Base-by-base conservation (phyloP, 2,329 filamentous ascomycete species). In the Emergomyces pasteurianus region DNA sequence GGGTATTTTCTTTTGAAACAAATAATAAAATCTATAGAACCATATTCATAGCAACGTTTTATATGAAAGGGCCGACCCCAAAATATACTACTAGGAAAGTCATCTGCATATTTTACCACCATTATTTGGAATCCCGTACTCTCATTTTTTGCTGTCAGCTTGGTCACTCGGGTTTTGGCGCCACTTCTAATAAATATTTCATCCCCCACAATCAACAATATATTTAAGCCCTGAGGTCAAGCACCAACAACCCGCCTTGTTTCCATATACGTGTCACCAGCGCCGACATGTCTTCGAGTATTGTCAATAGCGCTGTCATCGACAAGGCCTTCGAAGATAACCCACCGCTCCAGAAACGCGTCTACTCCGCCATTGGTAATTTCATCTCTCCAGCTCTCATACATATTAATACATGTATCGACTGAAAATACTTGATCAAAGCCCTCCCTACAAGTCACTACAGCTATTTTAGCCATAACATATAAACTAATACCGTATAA, bases 361-460 rank as follows among this genome's bases (percentile, higher is more conserved):
- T 77, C 61, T 75, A 75, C 65, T 73, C 75, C 67, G 75, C 75
- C 64, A 75, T 77, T 67, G 69, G 75, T 77, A 66, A 64, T 69
- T 65, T 61, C 60, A 54, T 7, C 43, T 55, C 58, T 49, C 57
- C 59, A 49, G 58, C 59, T 31, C 31, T 59, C 60, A 60, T 38
- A 56, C 23, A 62, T 26, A 58, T 26, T 14, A 14, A 14, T 42
- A 42, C 31, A 43, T 14, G 23, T 36, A 47, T 5, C 34, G 7
- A 40, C 7, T 10, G 49, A 21, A 18, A 28, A 7, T 14, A 16
- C 3, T 4, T 26, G 21, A 47, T 47, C 21, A 52, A 52, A 52
- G 1, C 3, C 26, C 49, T 52, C 46, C 12, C 26, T 47, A 26
- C 46, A 21, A 14, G 12, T 40, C 34, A 38, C 52, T 36, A 14